Conservation (phyloP, 148 eudicot species). For the Rhododendron kiyosumense region DNA sequence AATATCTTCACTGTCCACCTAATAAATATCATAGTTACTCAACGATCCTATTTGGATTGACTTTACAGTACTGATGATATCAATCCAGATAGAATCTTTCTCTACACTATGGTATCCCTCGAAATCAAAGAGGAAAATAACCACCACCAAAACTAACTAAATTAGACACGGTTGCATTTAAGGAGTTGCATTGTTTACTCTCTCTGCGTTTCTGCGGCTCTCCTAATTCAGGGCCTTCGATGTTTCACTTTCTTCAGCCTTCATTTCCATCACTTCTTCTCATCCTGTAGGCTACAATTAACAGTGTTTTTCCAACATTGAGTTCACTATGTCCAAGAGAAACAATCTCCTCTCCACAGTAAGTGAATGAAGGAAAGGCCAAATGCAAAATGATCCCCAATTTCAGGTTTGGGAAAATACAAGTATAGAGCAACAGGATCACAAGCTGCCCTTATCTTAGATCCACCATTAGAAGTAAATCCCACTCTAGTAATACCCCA, state of each 20-base stretch:
- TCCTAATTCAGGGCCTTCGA: background rate
- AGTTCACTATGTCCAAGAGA: background rate
- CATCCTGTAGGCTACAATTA: background rate
- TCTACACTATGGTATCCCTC: background rate
- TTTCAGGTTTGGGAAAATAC: background rate
- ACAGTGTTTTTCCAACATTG: background rate
- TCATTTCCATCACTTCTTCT: background rate
- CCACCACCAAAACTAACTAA: background rate
- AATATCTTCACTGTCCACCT: slow-evolving; percentile 6
- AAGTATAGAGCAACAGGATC: background rate
- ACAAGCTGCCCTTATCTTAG: background rate
- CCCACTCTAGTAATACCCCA: background rate
- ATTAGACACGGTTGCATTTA: background rate
- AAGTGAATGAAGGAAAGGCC: background rate
- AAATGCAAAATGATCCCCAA: background rate
- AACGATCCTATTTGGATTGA: background rate
- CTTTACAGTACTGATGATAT: slow-evolving; percentile 1
- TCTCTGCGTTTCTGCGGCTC: background rate
- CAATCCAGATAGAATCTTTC: background rate
- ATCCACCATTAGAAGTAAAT: background rate
- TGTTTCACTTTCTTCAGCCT: slow-evolving; percentile 4
- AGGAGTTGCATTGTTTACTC: background rate
- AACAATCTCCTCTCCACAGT: background rate
- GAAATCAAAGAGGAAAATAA: background rate
- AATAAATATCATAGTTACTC: background rate